Evolutionary conservation across 1,284 basidiomycete genomes (phyloP).

Genomic region (Hemileia vastatrix): DNA sequence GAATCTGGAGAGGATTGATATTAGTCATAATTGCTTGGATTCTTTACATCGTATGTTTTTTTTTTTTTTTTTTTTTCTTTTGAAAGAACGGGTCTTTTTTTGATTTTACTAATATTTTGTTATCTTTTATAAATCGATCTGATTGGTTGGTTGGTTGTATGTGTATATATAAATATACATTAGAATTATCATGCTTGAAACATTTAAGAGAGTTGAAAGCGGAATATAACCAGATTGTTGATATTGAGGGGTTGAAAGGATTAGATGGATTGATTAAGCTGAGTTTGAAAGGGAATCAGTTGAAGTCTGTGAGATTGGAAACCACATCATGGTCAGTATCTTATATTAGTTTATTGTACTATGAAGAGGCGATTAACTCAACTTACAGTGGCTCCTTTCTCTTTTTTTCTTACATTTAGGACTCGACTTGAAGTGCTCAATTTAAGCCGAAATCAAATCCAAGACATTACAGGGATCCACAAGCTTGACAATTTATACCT

Average conservation of each 20-base stretch:
- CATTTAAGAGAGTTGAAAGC: slow-evolving; percentile 81
- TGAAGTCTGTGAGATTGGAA: slow-evolving; percentile 58
- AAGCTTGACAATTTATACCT: slow-evolving; percentile 57
- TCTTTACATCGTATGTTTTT: slow-evolving; percentile 64
- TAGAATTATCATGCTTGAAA: slow-evolving; percentile 70
- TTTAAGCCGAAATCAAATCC: slow-evolving; percentile 65
- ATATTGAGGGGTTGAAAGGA: slow-evolving; percentile 65
- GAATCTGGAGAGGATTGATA: slow-evolving; percentile 78
- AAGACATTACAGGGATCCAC: slow-evolving; percentile 55
- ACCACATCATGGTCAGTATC: slow-evolving; percentile 60
- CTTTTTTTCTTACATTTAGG: slow-evolving; percentile 49
- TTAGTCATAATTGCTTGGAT: slow-evolving; percentile 81
- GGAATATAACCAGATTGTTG: slow-evolving; percentile 68
- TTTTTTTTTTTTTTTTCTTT: slow-evolving; percentile 23
- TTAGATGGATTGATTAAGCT: slow-evolving; percentile 73
- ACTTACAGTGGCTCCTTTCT: not conserved
- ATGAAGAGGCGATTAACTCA: not conserved
- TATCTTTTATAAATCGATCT: no score
- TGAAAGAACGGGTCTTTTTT: no score
- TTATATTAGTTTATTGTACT: slow-evolving; percentile 23
- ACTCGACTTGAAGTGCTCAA: slow-evolving; percentile 70
- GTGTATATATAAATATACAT: no score
- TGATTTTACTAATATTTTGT: no score
- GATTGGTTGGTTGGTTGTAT: slow-evolving; percentile 27
- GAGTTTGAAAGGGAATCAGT: slow-evolving; percentile 66